Evolutionary conservation across 1,284 basidiomycete genomes (phyloP).

Genomic region (Sporisorium iseilematis-ciliati): DNA sequence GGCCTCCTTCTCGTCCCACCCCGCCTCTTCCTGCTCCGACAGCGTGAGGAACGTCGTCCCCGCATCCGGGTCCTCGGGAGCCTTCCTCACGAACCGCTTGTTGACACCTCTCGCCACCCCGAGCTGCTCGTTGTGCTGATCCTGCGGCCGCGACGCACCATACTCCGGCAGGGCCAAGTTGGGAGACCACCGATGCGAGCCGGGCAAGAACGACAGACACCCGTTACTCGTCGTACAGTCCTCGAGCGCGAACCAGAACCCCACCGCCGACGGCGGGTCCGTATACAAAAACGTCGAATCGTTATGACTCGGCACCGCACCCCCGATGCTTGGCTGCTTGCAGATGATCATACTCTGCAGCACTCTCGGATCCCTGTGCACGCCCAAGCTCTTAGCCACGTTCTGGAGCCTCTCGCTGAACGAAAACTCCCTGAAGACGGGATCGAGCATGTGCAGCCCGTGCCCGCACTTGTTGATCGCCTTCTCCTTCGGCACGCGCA

Average conservation of each 20-base stretch:
- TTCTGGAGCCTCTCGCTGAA: slow-evolving; percentile 42
- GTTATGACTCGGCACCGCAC: slow-evolving; percentile 71
- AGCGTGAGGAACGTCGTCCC: slow-evolving; percentile 52
- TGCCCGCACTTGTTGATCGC: slow-evolving; percentile 63
- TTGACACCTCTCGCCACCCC: slow-evolving; percentile 54
- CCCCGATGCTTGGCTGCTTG: slow-evolving; percentile 69
- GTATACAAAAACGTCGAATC: slow-evolving; percentile 80
- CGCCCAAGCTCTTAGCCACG: slow-evolving; percentile 44
- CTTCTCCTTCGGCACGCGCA: slow-evolving; percentile 31
- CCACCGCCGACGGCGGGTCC: slow-evolving; percentile 87
- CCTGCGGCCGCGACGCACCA: not conserved
- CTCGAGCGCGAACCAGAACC: slow-evolving; percentile 95
- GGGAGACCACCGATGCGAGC: slow-evolving; percentile 50
- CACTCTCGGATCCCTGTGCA: slow-evolving; percentile 72
- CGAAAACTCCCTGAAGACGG: slow-evolving; percentile 74
- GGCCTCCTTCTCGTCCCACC: slow-evolving; percentile 40
- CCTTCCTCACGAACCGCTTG: slow-evolving; percentile 55
- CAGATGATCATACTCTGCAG: slow-evolving; percentile 88
- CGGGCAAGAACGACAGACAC: slow-evolving; percentile 56
- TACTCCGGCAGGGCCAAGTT: not conserved
- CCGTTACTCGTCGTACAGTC: slow-evolving; percentile 70
- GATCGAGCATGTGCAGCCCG: slow-evolving; percentile 83
- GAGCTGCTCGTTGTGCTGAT: slow-evolving; percentile 16
- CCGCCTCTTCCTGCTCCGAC: slow-evolving; percentile 40
- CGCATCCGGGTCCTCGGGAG: slow-evolving; percentile 21